Percentiles rank a stretch among this genome's conserved stretches.
Evolutionary conservation across 345 rosid species (phyloP).

Genomic region (Hibiscus trionum): DNA sequence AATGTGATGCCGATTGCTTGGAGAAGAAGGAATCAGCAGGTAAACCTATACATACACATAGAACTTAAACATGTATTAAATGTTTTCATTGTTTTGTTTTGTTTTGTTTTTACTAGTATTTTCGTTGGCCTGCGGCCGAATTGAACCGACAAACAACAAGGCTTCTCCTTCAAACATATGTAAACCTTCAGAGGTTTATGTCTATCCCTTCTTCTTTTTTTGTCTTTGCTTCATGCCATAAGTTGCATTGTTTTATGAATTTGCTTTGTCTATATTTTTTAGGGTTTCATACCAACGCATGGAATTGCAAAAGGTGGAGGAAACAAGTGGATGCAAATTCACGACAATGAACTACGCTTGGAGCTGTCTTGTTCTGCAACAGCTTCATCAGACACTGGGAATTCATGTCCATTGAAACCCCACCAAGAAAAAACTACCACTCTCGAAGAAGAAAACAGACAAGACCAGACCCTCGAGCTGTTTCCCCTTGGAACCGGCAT

Average conservation of each 20-base stretch:
- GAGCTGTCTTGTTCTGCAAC: conserved; percentile 13
- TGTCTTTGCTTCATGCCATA: conserved; percentile 5
- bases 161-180: conserved; percentile 22
- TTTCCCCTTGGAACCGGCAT: conserved; percentile 35
- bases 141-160: conserved; percentile 32
- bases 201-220: background rate
- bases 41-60: background rate
- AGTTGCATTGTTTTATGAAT: conserved; percentile 20
- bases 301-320: conserved; percentile 13
- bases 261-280: background rate
- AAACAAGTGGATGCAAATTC: conserved; percentile 24
- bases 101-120: background rate
- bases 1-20: conserved; percentile 1
- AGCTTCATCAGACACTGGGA: background rate
- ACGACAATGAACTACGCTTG: conserved; percentile 23
- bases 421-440: conserved; percentile 9
- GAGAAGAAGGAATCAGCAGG: conserved; percentile 28
- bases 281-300: conserved; percentile 22
- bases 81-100: background rate
- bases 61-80: background rate
- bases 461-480: conserved; percentile 43
- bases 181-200: conserved; percentile 31
- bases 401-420: conserved; percentile 6
- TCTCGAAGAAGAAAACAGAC: conserved; percentile 23
- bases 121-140: conserved; percentile 21